These are phyloP conservation scores for Dissophora globulifera DNA, from an alignment of 192 early-diverging fungal species.

Conservation along the genomic window DNA sequence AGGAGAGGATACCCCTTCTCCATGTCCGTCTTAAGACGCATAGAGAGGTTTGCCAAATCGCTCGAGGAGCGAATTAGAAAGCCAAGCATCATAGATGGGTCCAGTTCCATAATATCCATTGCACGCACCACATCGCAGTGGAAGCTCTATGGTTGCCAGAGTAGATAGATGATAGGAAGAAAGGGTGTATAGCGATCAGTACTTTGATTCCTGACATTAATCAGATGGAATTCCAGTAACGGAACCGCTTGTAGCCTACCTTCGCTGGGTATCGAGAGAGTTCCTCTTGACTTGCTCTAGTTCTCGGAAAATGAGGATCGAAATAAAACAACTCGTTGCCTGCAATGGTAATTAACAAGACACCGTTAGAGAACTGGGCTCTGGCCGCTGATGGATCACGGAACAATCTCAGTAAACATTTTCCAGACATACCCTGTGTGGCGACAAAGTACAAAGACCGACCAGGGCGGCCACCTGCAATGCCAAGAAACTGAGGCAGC, in stretches of 20 bases:
- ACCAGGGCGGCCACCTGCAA: conserved; percentile 53
- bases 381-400: too few relatives aligned
- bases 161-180: neutral
- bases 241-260: conserved; percentile 14
- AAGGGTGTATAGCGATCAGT: neutral
- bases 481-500: conserved; percentile 56
- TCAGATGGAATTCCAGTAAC: too few relatives aligned
- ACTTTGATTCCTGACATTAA: neutral
- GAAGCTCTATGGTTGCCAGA: conserved; percentile 45
- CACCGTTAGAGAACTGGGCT: neutral
- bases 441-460: conserved; percentile 58
- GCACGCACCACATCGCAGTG: conserved; percentile 49
- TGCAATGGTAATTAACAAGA: neutral
- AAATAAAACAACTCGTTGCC: conserved; percentile 54
- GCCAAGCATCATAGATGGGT: conserved; percentile 58
- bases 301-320: conserved; percentile 56
- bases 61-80: conserved; percentile 44
- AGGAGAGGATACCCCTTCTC: conserved; percentile 23
- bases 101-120: conserved; percentile 55
- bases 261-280: conserved; percentile 20
- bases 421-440: conserved; percentile 31
- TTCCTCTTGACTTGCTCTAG: conserved; percentile 41
- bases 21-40: conserved; percentile 34
- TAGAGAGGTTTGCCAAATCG: conserved; percentile 35
- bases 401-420: neutral